Base-by-base conservation (phyloP, 805 yeast genomes). In the Metschnikowia corniflorae region DNA sequence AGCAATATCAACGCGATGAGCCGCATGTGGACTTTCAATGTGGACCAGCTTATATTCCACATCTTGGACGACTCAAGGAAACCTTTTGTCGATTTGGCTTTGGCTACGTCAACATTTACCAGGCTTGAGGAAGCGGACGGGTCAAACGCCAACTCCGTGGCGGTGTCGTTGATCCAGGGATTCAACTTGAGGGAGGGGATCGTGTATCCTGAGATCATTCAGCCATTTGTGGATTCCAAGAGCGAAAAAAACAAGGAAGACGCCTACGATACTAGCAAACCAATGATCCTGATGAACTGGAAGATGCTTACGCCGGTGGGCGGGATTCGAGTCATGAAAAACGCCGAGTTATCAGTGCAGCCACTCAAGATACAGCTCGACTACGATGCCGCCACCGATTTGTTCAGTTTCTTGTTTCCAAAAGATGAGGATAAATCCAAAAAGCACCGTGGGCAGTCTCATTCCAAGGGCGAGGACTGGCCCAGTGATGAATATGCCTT, bases 231-330 rank as follows among this genome's bases (percentile, higher is more conserved):
- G 39, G 29, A 53, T 42, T 16, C 39, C n/a, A 48, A 49, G 19
- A 38, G 50, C 24, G 40, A 47, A 15, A 46, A 49, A n/a, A 37
- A 37, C 7, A 39, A 42, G 5, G 33, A 25, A 6, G 39, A 39
- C 17, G 17, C 24, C 3, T 33, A 26, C 22, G 45, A 23, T 16
- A 36, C 20, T 32, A 38, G 17, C 7, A 24, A 34, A n/a, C 63
- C 69, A 1, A 48, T 67, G 25, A 43, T 67, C 3, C 29, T 32
- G 6, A 46, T 63, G 49, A 33, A 61, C 8, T 89, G 97, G 97
- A 73, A 77, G n/a, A 76, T 84, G 80, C 75, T 82, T 35, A 77
- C 75, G 37, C 87, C 95, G 0, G 82, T 91, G 38, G 97, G 96
- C 21, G 97, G 97, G 8, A 87, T 89, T 33, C 75, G 84, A n/a